Conservation (phyloP, 106 monocot species). For the Dactylorhiza incarnata region DNA sequence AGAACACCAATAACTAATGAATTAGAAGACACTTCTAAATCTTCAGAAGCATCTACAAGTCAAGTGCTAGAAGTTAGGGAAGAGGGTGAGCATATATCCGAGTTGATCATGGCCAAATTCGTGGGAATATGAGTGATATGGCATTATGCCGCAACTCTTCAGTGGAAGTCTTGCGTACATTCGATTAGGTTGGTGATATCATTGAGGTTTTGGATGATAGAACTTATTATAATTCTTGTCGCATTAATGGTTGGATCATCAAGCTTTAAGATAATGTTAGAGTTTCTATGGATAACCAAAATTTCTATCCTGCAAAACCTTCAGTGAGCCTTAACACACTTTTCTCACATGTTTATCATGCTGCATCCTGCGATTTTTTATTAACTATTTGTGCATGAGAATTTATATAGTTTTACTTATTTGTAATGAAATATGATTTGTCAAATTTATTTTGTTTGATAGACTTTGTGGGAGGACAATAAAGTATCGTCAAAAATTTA, state of each 20-base stretch:
- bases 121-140: constrained; percentile 5
- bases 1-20: constrained; percentile 9
- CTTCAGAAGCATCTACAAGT: constrained; percentile 4
- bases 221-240: constrained; percentile 52
- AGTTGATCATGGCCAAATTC: not conserved
- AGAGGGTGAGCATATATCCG: constrained; percentile 6
- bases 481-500: constrained; percentile 27
- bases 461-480: constrained; percentile 66
- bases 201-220: constrained; percentile 34
- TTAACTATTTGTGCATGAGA: not conserved
- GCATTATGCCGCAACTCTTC: not conserved
- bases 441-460: not conserved
- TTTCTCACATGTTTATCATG: not conserved
- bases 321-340: constrained; percentile 6
- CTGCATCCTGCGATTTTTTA: not conserved
- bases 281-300: constrained; percentile 16
- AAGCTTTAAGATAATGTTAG: constrained; percentile 54
- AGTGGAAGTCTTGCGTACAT: constrained; percentile 5
- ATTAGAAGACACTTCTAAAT: constrained; percentile 11
- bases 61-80: constrained; percentile 9
- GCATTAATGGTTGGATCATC: constrained; percentile 31
- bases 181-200: constrained; percentile 35
- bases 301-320: constrained; percentile 42
- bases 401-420: not conserved
- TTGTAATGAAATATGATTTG: not conserved